Percentiles rank a stretch among this genome's conserved stretches.
These are phyloP conservation scores for Ceratocystis huliohia DNA, from an alignment of 2,329 filamentous ascomycete species.

Conservation along the genomic window DNA sequence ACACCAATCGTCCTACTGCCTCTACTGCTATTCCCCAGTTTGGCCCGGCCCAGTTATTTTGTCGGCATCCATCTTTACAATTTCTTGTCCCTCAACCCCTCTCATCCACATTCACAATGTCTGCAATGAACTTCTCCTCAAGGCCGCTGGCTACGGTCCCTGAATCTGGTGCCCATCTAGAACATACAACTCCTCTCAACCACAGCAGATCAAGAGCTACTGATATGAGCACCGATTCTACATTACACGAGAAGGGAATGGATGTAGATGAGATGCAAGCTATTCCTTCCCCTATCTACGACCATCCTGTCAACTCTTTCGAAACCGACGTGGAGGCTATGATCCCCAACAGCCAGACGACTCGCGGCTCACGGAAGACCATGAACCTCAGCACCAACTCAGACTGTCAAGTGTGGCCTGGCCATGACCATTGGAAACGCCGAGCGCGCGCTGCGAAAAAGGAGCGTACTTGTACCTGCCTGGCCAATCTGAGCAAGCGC, in stretches of 20 bases:
- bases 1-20: too few species aligned
- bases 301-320: slow-evolving; percentile 36
- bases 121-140: slow-evolving; percentile 4
- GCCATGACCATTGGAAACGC: slow-evolving; percentile 46
- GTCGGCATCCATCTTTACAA: neutral
- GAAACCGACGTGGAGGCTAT: slow-evolving; percentile 47
- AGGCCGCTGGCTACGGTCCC: slow-evolving; percentile 13
- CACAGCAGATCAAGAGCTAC: slow-evolving; percentile 16
- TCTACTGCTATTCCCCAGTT: neutral
- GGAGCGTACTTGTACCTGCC: slow-evolving; percentile 39
- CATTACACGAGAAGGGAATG: slow-evolving; percentile 24
- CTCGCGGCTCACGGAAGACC: slow-evolving; percentile 28
- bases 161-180: slow-evolving; percentile 5
- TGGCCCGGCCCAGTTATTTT: neutral
- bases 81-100: neutral
- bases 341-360: slow-evolving; percentile 29
- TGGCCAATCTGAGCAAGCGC: slow-evolving; percentile 41
- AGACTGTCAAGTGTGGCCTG: slow-evolving; percentile 48
- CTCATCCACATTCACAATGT: slow-evolving; percentile 4
- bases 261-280: slow-evolving; percentile 32
- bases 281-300: slow-evolving; percentile 34
- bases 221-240: slow-evolving; percentile 20
- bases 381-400: slow-evolving; percentile 32
- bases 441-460: slow-evolving; percentile 46
- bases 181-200: slow-evolving; percentile 12